Evolutionary conservation across 2,329 filamentous ascomycete genomes (phyloP).

Genomic region (Sphaerulina vaccinii): DNA sequence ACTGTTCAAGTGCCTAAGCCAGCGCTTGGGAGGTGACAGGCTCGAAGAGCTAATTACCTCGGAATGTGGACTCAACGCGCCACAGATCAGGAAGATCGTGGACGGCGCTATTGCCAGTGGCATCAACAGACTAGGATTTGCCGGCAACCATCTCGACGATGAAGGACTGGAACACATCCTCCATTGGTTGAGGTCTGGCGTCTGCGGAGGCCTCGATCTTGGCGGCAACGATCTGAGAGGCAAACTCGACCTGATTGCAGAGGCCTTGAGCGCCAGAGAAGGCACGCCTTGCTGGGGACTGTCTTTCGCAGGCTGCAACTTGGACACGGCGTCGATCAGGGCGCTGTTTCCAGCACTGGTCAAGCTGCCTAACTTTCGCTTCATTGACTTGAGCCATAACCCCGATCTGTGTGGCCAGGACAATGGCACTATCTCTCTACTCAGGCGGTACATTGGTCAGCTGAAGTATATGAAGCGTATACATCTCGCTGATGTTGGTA

Average conservation of each 20-base stretch:
- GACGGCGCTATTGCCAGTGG: conserved; percentile 78
- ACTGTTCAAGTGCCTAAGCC: conserved; percentile 71
- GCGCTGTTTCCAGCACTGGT: conserved; percentile 72
- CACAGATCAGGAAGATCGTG: conserved; percentile 73
- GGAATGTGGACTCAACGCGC: conserved; percentile 70
- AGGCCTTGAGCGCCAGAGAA: conserved; percentile 47
- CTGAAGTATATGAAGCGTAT: conserved; percentile 76
- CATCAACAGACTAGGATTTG: conserved; percentile 75
- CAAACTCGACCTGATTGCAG: conserved; percentile 48
- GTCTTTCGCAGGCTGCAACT: conserved; percentile 80
- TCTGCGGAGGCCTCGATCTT: conserved; percentile 84
- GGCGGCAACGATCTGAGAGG: conserved; percentile 73
- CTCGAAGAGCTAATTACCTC: conserved; percentile 82
- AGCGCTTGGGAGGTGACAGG: conserved; percentile 71
- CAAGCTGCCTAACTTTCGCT: conserved; percentile 71
- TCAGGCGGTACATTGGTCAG: conserved; percentile 82
- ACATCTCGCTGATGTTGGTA: conserved; percentile 78
- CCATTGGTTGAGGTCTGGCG: conserved; percentile 70
- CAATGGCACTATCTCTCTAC: conserved; percentile 45
- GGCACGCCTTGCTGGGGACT: conserved; percentile 70
- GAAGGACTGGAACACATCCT: conserved; percentile 74
- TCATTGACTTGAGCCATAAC: conserved; percentile 91
- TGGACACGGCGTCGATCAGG: conserved; percentile 70
- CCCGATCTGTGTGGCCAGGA: conserved; percentile 63
- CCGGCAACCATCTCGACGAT: conserved; percentile 73